Percentiles rank a stretch among this genome's conserved stretches.
Evolutionary conservation across 1,284 basidiomycete genomes (phyloP).

Genomic region (Phlebopus sp.): DNA sequence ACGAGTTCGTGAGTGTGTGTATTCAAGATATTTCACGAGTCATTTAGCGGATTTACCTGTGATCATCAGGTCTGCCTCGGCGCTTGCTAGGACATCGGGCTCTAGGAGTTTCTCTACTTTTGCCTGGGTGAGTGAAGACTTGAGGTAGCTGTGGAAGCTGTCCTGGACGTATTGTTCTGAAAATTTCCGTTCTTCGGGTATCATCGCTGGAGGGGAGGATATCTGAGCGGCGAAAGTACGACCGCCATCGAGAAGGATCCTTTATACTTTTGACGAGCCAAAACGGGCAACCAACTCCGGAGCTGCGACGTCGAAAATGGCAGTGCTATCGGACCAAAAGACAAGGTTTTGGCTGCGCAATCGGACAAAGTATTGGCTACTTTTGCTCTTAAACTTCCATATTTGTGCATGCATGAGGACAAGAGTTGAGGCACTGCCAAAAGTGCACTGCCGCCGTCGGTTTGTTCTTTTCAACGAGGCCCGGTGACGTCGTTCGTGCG

Average conservation of each 20-base stretch:
- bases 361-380: background rate
- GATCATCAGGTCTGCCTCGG: slow-evolving; percentile 78
- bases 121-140: slow-evolving; percentile 71
- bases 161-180: slow-evolving; percentile 66
- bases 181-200: slow-evolving; percentile 32
- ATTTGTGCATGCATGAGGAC: too few species aligned
- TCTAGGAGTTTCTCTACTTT: slow-evolving; percentile 71
- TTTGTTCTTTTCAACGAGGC: background rate
- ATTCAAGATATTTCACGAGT: slow-evolving; percentile 43
- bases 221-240: background rate
- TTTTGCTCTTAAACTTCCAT: too few species aligned
- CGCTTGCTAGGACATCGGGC: slow-evolving; percentile 65
- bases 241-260: background rate
- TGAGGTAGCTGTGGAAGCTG: slow-evolving; percentile 76
- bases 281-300: background rate
- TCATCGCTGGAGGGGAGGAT: slow-evolving; percentile 11
- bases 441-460: background rate
- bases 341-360: background rate
- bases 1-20: slow-evolving; percentile 33
- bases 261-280: background rate
- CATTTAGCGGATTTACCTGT: slow-evolving; percentile 63
- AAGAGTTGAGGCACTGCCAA: background rate
- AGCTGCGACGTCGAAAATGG: background rate
- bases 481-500: slow-evolving; percentile 2
- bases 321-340: slow-evolving; percentile 1